Base-by-base conservation (phyloP, 2,329 filamentous ascomycete species). In the Lizonia empirigonia region DNA sequence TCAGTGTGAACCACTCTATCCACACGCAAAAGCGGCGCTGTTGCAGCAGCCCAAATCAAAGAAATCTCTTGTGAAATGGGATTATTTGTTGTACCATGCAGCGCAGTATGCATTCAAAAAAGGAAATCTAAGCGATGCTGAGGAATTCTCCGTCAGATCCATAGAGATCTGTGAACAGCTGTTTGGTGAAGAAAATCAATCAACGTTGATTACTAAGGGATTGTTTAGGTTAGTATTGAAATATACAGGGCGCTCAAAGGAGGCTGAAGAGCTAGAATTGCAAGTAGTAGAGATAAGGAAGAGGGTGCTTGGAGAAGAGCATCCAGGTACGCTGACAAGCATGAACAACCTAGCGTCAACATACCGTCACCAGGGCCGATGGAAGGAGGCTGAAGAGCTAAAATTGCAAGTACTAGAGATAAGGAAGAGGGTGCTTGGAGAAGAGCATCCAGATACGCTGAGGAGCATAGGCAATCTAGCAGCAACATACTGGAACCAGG, bases 1-100 rank as follows among this genome's bases (percentile, higher is more conserved):
- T 23, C 58, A 16, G n/a, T 75, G 69, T 45, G 56, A 59, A 37
- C 23, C 42, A 22, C 63, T 75, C 7, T 69, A 69, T 44, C 54
- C 71, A 15, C 70, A 74, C 58, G 65, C 59, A 2, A 40, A 57
- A 40, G 50, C 26, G 26, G 55, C 52, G 2, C 10, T 27, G 5
- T n/a, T 5, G 1, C 41, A 49, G 20, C 36, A 22, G 20, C 54
- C 50, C 13, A 10, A 40, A 18, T 10, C 7, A 4, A 12, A 45
- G 29, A 0, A 20, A 15, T 35, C 40, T 2, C 22, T 44, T 3
- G 13, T 3, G 32, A 0, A 39, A 10, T 58, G 47, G 51, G 55
- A 47, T 19, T 23, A 7, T 5, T 19, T 58, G n/a, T 22, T 55
- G 18, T 49, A 55, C 12, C 16, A n/a, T 3, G 51, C 46, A 20